These are phyloP conservation scores for Diutina mesorugosa DNA, from an alignment of 1,139 yeast species.

Conservation along the genomic window DNA sequence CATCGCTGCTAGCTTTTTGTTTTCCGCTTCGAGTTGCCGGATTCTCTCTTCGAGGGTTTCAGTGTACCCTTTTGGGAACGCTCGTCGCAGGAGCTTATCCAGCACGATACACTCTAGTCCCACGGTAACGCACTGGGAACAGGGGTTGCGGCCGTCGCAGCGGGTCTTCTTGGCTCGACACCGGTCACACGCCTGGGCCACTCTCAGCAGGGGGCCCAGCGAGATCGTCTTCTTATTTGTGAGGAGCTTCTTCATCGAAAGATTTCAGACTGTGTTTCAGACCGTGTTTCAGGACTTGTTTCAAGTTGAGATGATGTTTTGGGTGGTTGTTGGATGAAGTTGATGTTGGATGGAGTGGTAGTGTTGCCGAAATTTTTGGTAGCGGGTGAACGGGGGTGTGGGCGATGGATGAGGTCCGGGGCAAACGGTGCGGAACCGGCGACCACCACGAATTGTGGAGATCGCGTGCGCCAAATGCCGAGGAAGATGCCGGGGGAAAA, in stretches of 20 bases:
- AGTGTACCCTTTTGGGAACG: slow-evolving; percentile 37
- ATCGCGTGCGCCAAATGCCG: neutral
- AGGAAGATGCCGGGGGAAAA: neutral
- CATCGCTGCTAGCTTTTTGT: slow-evolving; percentile 28
- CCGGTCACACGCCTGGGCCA: slow-evolving; percentile 81
- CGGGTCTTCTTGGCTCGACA: slow-evolving; percentile 72
- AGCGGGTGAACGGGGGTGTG: neutral
- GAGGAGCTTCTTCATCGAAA: neutral
- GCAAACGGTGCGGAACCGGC: neutral
- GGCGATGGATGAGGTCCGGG: neutral
- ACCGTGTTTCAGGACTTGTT: neutral
- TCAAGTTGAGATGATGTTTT: neutral
- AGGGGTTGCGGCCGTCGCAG: slow-evolving; percentile 56
- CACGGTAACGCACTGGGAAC: slow-evolving; percentile 28
- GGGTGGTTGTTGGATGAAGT: neutral
- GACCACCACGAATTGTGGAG: neutral
- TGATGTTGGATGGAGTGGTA: neutral
- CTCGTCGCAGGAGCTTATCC: slow-evolving; percentile 28
- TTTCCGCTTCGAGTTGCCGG: slow-evolving; percentile 31
- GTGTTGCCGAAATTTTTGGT: neutral
- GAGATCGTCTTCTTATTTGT: neutral
- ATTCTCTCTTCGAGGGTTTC: slow-evolving; percentile 34
- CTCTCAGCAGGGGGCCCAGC: slow-evolving; percentile 16
- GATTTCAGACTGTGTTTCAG: neutral
- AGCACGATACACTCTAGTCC: slow-evolving; percentile 34